phyloP scores from a whole-genome alignment of 148 eudicot species.

The Chenopodium album region DNA sequence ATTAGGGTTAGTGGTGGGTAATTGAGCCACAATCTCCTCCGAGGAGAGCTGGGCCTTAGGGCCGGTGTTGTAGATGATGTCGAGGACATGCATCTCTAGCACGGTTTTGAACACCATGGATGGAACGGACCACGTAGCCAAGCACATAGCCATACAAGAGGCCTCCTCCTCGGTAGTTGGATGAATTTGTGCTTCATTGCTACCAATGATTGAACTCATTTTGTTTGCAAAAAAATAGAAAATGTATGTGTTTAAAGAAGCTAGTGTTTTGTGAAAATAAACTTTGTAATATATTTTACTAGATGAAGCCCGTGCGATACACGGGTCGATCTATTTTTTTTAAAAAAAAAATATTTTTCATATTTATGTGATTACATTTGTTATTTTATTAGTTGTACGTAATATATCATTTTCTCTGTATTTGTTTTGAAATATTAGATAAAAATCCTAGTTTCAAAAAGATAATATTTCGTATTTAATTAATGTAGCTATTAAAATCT shows the following conservation, averaged over 20 bases:
- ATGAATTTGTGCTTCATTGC: not conserved
- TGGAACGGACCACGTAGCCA: slow-evolving; percentile 57
- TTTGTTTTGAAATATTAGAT: too few species aligned
- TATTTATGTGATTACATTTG: too few species aligned
- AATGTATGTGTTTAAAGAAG: not conserved
- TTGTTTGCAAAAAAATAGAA: not conserved
- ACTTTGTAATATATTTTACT: too few species aligned
- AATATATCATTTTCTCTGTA: too few species aligned
- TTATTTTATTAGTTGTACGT: too few species aligned
- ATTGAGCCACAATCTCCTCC: slow-evolving; percentile 45
- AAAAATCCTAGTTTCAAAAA: too few species aligned
- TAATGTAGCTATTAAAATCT: too few species aligned
- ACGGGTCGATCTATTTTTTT: too few species aligned
- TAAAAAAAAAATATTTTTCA: too few species aligned
- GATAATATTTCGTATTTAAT: too few species aligned
- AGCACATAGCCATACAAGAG: slow-evolving; percentile 47
- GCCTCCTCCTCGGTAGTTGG: slow-evolving; percentile 4
- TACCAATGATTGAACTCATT: slow-evolving; percentile 18
- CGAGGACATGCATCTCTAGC: slow-evolving; percentile 63
- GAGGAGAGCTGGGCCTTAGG: slow-evolving; percentile 51
- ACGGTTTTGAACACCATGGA: slow-evolving; percentile 67
- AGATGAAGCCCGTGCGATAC: too few species aligned
- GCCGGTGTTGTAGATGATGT: slow-evolving; percentile 52
- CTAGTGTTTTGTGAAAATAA: not conserved
- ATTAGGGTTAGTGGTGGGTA: slow-evolving; percentile 44